These are phyloP conservation scores for Metschnikowia baotianmanensis DNA, from an alignment of 805 yeast species.

Conservation along the genomic window DNA sequence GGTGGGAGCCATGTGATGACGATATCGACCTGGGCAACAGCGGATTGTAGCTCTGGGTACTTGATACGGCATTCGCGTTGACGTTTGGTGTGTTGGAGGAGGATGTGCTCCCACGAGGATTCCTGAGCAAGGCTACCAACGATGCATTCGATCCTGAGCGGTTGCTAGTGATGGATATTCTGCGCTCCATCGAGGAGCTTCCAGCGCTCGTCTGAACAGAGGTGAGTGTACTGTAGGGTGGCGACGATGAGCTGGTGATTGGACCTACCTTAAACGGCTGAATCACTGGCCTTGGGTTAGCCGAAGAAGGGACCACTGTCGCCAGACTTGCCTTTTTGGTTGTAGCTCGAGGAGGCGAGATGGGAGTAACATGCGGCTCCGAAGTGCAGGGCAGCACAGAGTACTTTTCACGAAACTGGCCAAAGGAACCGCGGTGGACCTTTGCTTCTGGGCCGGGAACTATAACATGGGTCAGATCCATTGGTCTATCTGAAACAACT, in stretches of 20 bases:
- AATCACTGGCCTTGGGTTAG: conserved; percentile 30
- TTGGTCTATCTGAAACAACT: no score
- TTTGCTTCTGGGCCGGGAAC: neutral
- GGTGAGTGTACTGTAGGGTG: conserved; percentile 22
- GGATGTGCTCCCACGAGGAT: conserved; percentile 47
- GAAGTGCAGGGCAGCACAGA: conserved; percentile 21
- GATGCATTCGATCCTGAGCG: conserved; percentile 53
- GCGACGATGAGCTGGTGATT: conserved; percentile 43
- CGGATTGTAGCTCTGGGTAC: conserved; percentile 13
- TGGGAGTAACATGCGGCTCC: conserved; percentile 12
- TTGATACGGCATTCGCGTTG: conserved; percentile 24
- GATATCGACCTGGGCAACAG: conserved; percentile 36
- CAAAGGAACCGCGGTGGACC: conserved; percentile 13
- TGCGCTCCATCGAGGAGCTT: conserved; percentile 33
- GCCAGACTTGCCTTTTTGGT: conserved; percentile 3
- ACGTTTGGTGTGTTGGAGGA: conserved; percentile 30
- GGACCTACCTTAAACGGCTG: conserved; percentile 68
- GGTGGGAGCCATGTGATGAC: conserved; percentile 39
- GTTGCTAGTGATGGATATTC: conserved; percentile 44
- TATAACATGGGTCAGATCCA: neutral
- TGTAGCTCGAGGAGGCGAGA: conserved; percentile 2
- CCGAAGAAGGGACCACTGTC: neutral
- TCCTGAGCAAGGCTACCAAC: conserved; percentile 50
- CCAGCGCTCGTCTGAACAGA: conserved; percentile 11
- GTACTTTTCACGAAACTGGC: conserved; percentile 13